Base-by-base conservation (phyloP, 2,329 filamentous ascomycete species). In the Onygenales sp. region DNA sequence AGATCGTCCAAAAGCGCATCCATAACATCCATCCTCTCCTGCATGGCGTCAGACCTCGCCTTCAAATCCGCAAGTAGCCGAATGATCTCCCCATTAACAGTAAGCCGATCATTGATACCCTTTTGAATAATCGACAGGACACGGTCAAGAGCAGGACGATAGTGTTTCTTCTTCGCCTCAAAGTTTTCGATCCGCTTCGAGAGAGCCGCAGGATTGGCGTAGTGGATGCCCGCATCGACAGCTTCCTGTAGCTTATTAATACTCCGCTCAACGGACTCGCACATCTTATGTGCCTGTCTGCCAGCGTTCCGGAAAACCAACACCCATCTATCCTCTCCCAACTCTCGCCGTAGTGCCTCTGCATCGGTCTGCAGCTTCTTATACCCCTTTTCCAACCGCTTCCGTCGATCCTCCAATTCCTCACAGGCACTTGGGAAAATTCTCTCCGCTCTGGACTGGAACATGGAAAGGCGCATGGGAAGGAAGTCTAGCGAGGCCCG, bases 291-390 rank as follows among this genome's bases (percentile, higher is more conserved):
- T 4, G 93, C 92, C 70, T 96, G 90, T 54, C 86, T 81, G 11
- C 90, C 91, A 13, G 93, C 93, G 59, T 93, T 92, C 54, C 92
- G 83, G 74, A 98, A 98, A 38, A 97, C 91, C 51, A 94, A 79
- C 43, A 98, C 85, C 93, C 93, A 98, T 54, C 90, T 85, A 65
- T 98, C 93, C 67, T 98, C 93, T 32, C 90, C 90, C 3, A 98
- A 76, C 67, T 98, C 93, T 66, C 90, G 87, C 58, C 91, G 81
- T 46, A 98, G 71, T 1, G 87, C 87, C 64, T 97, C 91, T 8
- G 92, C 91, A 66, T 98, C 93, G 57, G 84, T 83, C 68, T 96
- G 88, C 2, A 98, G 80, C 66, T 87, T 90, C 71, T 85, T 87
- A 78, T 93, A 97, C 64, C 82, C 86, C n/a, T 78, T 83, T 65